Conservation (phyloP, 2,329 filamentous ascomycete genomes). For the Cordyceps tenuipes region DNA sequence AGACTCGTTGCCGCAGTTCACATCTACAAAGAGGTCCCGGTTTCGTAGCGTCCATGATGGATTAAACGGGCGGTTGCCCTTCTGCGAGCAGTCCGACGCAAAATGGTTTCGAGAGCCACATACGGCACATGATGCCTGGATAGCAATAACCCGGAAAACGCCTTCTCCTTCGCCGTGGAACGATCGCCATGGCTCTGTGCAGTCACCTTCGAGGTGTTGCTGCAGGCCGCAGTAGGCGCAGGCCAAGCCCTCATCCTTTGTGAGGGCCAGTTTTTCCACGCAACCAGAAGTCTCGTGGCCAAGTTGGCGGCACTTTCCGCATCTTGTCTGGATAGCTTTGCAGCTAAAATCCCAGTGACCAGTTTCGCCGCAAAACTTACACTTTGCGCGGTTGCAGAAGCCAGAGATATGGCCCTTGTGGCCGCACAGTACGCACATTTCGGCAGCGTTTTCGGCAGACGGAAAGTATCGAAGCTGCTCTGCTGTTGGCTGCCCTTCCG, state of each 20-base stretch:
- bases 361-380: constrained; percentile 38
- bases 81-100: constrained; percentile 43
- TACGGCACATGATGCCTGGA: constrained; percentile 46
- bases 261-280: constrained; percentile 44
- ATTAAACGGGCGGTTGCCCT: constrained; percentile 19
- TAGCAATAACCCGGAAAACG: constrained; percentile 38
- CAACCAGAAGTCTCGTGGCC: constrained; percentile 50
- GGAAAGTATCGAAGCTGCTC: constrained; percentile 43
- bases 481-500: background rate
- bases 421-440: constrained; percentile 46
- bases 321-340: constrained; percentile 38
- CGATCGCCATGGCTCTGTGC: constrained; percentile 52
- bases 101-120: constrained; percentile 50
- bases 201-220: constrained; percentile 51
- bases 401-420: constrained; percentile 36
- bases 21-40: constrained; percentile 41
- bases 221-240: constrained; percentile 53
- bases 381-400: constrained; percentile 38
- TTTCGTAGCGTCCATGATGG: constrained; percentile 47
- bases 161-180: constrained; percentile 35
- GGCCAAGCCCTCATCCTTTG: constrained; percentile 44
- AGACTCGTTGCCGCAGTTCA: constrained; percentile 29
- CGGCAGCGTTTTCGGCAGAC: constrained; percentile 31
- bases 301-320: constrained; percentile 51
- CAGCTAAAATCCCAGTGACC: constrained; percentile 44